Base-by-base conservation (phyloP, 768 basidiomycete species). In the Obba rivulosa region DNA sequence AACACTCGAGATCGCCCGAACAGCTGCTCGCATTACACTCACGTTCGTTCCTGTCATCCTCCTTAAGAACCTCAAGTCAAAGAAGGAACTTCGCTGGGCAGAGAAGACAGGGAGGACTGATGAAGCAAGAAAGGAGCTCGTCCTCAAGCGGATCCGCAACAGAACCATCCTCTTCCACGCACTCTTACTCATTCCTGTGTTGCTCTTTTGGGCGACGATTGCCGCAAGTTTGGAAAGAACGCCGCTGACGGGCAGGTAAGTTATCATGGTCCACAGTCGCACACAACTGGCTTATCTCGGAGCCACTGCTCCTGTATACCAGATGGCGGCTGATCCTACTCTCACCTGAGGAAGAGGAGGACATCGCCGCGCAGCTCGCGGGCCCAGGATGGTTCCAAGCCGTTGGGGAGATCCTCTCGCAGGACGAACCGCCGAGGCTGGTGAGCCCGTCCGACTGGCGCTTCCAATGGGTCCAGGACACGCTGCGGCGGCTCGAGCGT, bases 301-400 rank as follows among this genome's bases (percentile, higher is more conserved):
- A 9, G 13, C 28, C 18, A 13, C 50, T 56, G 48, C 22, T 46
- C n/a, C 7, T 23, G 23, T 31, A 31, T 31, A 31, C 28, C 54
- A 91, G 92, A 59, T 89, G 87, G 85, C 78, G 93, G 45, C 66
- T 92, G 56, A 94, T 96, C 51, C 72, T 94, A 8, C 76, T 96
- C 14, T 92, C 91, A 3, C 92, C 93, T 2, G 87, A 92, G 56
- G 93, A 96, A 67, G 93, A 97, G 62, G 90, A 93, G 45, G 81
- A 82, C 24, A 89, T 97, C 36, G 82, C 91, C n/a, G 66, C 71
- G 3, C 85, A 89, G 59, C 78, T 97, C 9, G 80, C 81, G 17
- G 93, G 91, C 14, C 68, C 79, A 18, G 91, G 90, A 40, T 97
- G 93, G 93, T 91, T 87, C 65, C 71, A 75, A 52, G 85, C 90